Conservation (phyloP, 1,284 basidiomycete genomes). For the Mycena citricolor region DNA sequence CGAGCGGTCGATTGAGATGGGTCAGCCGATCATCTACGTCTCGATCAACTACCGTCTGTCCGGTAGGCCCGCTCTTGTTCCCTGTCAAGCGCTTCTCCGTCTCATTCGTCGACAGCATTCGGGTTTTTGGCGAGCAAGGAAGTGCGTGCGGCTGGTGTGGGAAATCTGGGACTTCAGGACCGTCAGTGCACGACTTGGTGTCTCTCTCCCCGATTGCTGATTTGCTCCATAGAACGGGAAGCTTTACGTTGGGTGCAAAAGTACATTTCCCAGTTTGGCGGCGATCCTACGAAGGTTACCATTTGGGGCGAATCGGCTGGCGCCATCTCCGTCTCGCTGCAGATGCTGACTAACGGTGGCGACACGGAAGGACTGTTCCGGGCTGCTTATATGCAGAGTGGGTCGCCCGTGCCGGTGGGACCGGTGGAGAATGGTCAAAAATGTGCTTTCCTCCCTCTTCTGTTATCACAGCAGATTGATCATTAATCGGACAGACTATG, state of each 20-base stretch:
- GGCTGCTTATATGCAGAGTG: slow-evolving; percentile 51
- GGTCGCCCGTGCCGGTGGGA: slow-evolving; percentile 42
- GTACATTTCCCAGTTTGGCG: slow-evolving; percentile 26
- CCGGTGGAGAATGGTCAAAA: slow-evolving; percentile 40
- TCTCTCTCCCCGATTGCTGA: too few species aligned
- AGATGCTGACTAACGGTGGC: slow-evolving; percentile 53
- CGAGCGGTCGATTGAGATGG: slow-evolving; percentile 45
- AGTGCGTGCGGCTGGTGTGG: too few species aligned
- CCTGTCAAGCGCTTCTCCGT: too few species aligned
- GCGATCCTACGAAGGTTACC: slow-evolving; percentile 31
- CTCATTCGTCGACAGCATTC: too few species aligned
- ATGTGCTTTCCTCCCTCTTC: too few species aligned
- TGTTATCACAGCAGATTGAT: too few species aligned
- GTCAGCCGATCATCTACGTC: slow-evolving; percentile 51
- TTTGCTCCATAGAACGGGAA: too few species aligned
- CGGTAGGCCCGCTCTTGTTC: slow-evolving; percentile 8
- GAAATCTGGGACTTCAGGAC: too few species aligned
- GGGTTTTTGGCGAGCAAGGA: too few species aligned
- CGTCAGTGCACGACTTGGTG: too few species aligned
- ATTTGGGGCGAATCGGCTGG: slow-evolving; percentile 35
- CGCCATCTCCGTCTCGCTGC: slow-evolving; percentile 46
- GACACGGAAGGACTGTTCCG: slow-evolving; percentile 48
- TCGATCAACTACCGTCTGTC: slow-evolving; percentile 54
- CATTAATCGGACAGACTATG: slow-evolving; percentile 40
- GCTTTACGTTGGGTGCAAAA: background rate